Conservation (phyloP, 2,329 filamentous ascomycete species). For the Leptographium flavum region DNA sequence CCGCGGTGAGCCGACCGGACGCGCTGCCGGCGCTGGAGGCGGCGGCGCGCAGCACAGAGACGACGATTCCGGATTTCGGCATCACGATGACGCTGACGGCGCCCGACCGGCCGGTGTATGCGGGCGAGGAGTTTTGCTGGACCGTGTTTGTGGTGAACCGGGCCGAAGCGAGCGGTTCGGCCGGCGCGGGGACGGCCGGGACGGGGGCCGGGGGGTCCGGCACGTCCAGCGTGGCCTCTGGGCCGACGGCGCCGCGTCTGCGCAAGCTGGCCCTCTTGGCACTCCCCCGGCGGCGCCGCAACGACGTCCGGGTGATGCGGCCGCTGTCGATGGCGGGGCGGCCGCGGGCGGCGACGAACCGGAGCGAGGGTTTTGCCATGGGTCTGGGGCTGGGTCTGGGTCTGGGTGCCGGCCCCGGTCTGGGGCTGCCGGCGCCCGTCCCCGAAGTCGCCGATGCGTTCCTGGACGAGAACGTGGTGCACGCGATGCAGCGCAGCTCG, state of each 20-base stretch:
- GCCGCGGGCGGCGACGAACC: background rate
- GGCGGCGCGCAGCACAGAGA: constrained; percentile 26
- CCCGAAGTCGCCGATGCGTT: constrained; percentile 45
- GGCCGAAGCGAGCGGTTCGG: constrained; percentile 22
- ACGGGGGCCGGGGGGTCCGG: no score
- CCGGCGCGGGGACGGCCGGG: background rate
- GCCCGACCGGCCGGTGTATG: constrained; percentile 38
- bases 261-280: constrained; percentile 59
- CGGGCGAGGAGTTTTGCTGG: constrained; percentile 58
- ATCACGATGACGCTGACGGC: constrained; percentile 63
- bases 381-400: background rate
- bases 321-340: constrained; percentile 36
- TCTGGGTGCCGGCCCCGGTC: background rate
- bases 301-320: constrained; percentile 36
- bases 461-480: constrained; percentile 56
- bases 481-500: constrained; percentile 55
- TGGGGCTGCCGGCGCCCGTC: background rate
- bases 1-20: constrained; percentile 43
- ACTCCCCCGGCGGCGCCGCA: constrained; percentile 49
- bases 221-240: background rate
- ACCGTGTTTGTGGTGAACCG: constrained; percentile 65
- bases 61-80: constrained; percentile 44
- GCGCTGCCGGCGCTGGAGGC: constrained; percentile 45
- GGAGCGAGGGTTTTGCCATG: background rate
- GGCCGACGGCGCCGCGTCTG: constrained; percentile 19